Base-by-base conservation (phyloP, 768 basidiomycete genomes). In the Melanogaster broomeanus region DNA sequence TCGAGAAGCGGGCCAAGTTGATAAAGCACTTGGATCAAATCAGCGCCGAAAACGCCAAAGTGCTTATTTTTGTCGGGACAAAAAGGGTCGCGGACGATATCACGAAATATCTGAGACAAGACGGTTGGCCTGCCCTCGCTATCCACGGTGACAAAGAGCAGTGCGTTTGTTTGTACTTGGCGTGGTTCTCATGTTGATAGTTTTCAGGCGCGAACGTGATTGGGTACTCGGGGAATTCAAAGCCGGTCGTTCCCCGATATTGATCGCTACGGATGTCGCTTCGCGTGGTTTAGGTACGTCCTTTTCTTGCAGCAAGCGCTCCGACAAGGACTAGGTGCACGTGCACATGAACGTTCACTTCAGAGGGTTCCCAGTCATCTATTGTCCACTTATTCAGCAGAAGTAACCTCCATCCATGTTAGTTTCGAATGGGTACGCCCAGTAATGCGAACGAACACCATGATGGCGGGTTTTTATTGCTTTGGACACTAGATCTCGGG, bases 61-160 rank as follows among this genome's bases (percentile, higher is more conserved):
- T 99, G 42, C 81, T 99, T 57, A 99, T 99, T 66, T 99, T 99
- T 69, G 94, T 98, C 55, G 94, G 87, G 18, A 99, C 97, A 22
- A 99, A 98, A 75, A 83, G 96, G 42, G 92, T 96, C 52, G 97
- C 97, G 45, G 97, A 99, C 70, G 97, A 99, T 57, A 89, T 99
- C 63, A 99, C 97, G 18, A 98, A 98, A 73, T 95, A 93, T 64
- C 79, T 99, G 51, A 88, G 97, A 52, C 89, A 91, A 78, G 97
- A 99, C 64, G 97, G 97, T 13, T 99, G 97, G 97, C 97, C 97
- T n/a, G 97, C 97, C 13, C 77, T 99, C 33, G 96, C 97, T 48
- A 99, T 99, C 64, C 97, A 99, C 66, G 97, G 97, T 63, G 97
- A 99, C 77, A 99, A 99, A 74, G 94, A 94, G 77, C 93, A 97